Base-by-base conservation (phyloP, 257 asterid species). In the Craterostigma plantagineum region DNA sequence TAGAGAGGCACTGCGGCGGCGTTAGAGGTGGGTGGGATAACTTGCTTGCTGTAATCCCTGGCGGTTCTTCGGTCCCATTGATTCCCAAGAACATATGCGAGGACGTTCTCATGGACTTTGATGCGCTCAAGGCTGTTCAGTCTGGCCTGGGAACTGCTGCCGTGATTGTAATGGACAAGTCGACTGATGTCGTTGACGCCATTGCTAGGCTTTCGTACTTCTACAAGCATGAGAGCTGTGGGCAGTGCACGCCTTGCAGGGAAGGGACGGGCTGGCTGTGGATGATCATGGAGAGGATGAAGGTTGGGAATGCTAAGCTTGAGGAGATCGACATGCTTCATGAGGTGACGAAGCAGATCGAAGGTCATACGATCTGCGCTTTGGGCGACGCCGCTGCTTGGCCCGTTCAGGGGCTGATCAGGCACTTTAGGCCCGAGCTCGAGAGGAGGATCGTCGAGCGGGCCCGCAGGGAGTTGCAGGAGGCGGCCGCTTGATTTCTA, bases 181-280 rank as follows among this genome's bases (percentile, higher is more conserved):
- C 92, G n/a, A 83, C 99, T 11, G 99, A 90, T 50, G 57, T 90
- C 52, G 95, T 90, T 2, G 99, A 90, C 64, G 95, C 99, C 18
- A 83, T 83, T 53, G 91, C 95, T 5, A 61, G 99, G 60, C 81
- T 90, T 4, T 90, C 95, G 5, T 90, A 90, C 64, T 90, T 90
- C 76, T 90, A 90, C 62, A 90, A 90, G 70, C 99, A 90, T 16
- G 99, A 90, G 79, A 83, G 99, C 33, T 83, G 99, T 57, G 99
- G 95, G 18, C 99, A 90, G 67, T 83, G 99, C 49, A 90, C 95
- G 0, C 99, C 99, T 43, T 90, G 99, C 63, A 70, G 99, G 60
- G 99, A 90, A 61, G 99, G 99, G 33, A 90, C 99, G 4, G 95
- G 95, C 8, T 90, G 99, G 99, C 84, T 90, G 13, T 90, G 99